Conservation (phyloP, 768 basidiomycete genomes). For the Cantharellus anzutake region DNA sequence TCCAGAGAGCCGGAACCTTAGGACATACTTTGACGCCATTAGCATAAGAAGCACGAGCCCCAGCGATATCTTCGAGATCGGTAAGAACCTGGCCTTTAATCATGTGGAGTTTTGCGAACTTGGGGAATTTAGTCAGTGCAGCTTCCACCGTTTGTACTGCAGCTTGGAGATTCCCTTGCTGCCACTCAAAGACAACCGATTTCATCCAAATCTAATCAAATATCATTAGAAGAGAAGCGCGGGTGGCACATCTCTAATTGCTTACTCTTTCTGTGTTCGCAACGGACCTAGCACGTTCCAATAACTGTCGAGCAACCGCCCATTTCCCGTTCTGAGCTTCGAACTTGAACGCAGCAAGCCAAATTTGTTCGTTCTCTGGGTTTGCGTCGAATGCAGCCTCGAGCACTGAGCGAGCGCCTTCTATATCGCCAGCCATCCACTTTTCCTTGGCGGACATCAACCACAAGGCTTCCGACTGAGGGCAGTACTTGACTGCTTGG, state of each 20-base stretch:
- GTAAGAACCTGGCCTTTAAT: slow-evolving; percentile 87
- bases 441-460: slow-evolving; percentile 97
- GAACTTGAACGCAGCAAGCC: slow-evolving; percentile 92
- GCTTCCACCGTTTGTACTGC: slow-evolving; percentile 58
- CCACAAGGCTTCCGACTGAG: slow-evolving; percentile 93
- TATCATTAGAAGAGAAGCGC: background rate
- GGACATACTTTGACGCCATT: slow-evolving; percentile 76
- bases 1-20: slow-evolving; percentile 72
- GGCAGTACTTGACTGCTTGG: slow-evolving; percentile 76
- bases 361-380: slow-evolving; percentile 92
- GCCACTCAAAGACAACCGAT: slow-evolving; percentile 84
- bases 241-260: background rate
- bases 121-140: slow-evolving; percentile 70
- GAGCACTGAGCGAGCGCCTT: slow-evolving; percentile 76
- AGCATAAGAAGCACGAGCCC: slow-evolving; percentile 64
- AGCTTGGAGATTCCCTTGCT: slow-evolving; percentile 53
- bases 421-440: slow-evolving; percentile 79
- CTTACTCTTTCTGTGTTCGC: slow-evolving; percentile 77
- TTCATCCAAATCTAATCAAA: slow-evolving; percentile 91
- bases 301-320: slow-evolving; percentile 65
- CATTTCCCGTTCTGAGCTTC: slow-evolving; percentile 92
- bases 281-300: slow-evolving; percentile 74
- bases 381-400: slow-evolving; percentile 85
- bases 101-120: slow-evolving; percentile 89
- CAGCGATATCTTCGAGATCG: slow-evolving; percentile 33